Conservation (phyloP, 148 eudicot genomes). For the Limonium bicolor region DNA sequence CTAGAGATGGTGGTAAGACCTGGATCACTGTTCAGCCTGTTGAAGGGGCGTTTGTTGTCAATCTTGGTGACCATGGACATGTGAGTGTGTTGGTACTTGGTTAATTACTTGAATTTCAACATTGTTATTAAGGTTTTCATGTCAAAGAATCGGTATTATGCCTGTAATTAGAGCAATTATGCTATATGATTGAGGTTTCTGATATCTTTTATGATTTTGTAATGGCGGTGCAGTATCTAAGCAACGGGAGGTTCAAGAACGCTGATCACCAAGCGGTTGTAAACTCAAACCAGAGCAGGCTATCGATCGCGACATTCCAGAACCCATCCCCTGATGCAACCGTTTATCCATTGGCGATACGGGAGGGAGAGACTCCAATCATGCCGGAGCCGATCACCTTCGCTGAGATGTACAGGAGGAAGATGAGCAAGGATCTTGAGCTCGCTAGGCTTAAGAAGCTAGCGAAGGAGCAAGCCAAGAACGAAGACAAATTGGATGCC, state of each 20-base stretch:
- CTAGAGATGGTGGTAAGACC: conserved; percentile 80
- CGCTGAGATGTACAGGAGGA: conserved; percentile 63
- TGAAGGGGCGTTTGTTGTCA: conserved; percentile 85
- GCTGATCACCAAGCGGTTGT: conserved; percentile 97
- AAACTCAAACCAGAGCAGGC: conserved; percentile 54
- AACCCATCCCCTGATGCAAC: conserved; percentile 75
- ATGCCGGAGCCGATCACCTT: conserved; percentile 65
- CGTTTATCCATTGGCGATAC: conserved; percentile 57
- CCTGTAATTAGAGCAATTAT: no score
- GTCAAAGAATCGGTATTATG: not conserved
- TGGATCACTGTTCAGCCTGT: conserved; percentile 95
- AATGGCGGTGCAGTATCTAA: conserved; percentile 34
- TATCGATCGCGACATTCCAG: conserved; percentile 87
- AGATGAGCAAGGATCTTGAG: conserved; percentile 57
- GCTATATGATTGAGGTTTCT: no score
- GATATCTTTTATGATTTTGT: no score
- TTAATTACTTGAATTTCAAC: not conserved
- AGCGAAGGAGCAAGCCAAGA: conserved; percentile 25
- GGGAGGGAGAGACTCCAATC: conserved; percentile 74
- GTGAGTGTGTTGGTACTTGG: conserved; percentile 19
- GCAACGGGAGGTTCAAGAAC: conserved; percentile 95
- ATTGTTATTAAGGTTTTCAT: no score
- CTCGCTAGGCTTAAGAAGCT: conserved; percentile 43
- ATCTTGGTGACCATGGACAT: conserved; percentile 89
- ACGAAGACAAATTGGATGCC: conserved; percentile 18